Conservation (phyloP, 768 basidiomycete species). For the Hericium erinaceus region DNA sequence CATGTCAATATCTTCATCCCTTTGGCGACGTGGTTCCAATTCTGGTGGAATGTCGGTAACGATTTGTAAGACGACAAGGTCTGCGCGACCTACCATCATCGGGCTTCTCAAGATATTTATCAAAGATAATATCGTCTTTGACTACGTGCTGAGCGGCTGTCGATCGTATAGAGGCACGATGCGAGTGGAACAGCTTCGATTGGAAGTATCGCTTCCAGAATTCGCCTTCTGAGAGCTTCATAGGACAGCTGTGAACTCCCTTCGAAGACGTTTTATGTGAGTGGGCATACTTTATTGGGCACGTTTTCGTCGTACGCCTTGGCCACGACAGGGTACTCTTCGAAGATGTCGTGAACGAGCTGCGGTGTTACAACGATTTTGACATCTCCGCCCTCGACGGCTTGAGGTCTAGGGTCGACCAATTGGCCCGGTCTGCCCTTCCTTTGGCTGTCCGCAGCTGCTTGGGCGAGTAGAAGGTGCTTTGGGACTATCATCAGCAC, state of each 20-base stretch:
- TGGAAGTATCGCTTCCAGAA: constrained; percentile 98
- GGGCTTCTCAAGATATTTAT: constrained; percentile 91
- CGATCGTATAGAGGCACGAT: constrained; percentile 86
- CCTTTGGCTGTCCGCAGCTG: constrained; percentile 61
- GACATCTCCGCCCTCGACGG: constrained; percentile 75
- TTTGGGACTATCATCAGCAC: constrained; percentile 24
- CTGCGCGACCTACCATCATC: constrained; percentile 66
- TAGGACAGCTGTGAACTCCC: not conserved
- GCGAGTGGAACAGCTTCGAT: constrained; percentile 90
- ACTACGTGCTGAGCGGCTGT: constrained; percentile 77
- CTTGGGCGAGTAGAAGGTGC: constrained; percentile 72
- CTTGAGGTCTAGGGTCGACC: constrained; percentile 82
- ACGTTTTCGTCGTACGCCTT: constrained; percentile 92
- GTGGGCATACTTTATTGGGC: constrained; percentile 56
- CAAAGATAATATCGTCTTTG: constrained; percentile 89
- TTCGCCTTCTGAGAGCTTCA: constrained; percentile 76
- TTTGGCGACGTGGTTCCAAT: constrained; percentile 64
- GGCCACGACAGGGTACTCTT: constrained; percentile 92
- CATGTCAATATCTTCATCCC: constrained; percentile 59
- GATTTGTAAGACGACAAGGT: not conserved
- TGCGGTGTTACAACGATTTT: constrained; percentile 88
- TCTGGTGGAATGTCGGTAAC: constrained; percentile 31
- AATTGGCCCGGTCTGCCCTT: constrained; percentile 81
- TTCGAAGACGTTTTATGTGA: constrained; percentile 1
- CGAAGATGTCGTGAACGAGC: constrained; percentile 92